Evolutionary conservation across 352 stramenopile species (phyloP).

Genomic region (Phytophthora pistaciae): DNA sequence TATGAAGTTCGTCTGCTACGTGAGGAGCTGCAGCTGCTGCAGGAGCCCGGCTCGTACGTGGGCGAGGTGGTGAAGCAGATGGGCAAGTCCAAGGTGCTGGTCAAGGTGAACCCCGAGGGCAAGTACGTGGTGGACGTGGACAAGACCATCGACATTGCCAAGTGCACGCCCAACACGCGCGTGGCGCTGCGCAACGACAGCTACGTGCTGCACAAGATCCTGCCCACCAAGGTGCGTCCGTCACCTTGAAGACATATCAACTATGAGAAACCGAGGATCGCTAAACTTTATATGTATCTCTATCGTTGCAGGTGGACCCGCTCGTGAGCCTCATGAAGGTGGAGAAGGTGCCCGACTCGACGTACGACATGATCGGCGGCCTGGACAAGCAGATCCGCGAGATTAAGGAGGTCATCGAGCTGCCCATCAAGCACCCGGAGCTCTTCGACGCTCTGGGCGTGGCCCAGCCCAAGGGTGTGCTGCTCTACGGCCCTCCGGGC

Average conservation of each 20-base stretch:
- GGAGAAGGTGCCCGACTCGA: constrained; percentile 99
- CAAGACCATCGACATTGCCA: constrained; percentile 96
- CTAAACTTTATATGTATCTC: constrained; percentile 17
- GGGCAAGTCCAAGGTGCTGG: constrained; percentile 99
- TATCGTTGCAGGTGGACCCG: constrained; percentile 70
- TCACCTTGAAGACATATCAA: constrained; percentile 20
- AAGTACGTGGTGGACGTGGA: constrained; percentile 99
- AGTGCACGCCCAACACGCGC: constrained; percentile 98
- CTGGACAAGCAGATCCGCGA: constrained; percentile 99
- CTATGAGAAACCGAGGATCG: constrained; percentile 8
- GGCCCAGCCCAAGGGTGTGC: constrained; percentile 96
- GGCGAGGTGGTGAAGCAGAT: constrained; percentile 99
- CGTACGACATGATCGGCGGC: constrained; percentile 99
- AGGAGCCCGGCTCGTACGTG: constrained; percentile 98
- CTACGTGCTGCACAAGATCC: constrained; percentile 99
- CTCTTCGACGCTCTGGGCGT: constrained; percentile 99
- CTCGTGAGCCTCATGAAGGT: constrained; percentile 97
- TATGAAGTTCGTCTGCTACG: constrained; percentile 95
- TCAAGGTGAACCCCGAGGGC: constrained; percentile 99
- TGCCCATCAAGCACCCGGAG: constrained; percentile 99
- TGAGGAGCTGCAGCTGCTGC: constrained; percentile 98
- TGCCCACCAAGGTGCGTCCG: constrained; percentile 96
- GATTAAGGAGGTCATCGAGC: constrained; percentile 99
- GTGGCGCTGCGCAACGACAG: constrained; percentile 99
- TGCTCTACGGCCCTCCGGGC: constrained; percentile 97